phyloP scores from a whole-genome alignment of 352 stramenopile genomes.

The Elongisporangium undulatum region DNA sequence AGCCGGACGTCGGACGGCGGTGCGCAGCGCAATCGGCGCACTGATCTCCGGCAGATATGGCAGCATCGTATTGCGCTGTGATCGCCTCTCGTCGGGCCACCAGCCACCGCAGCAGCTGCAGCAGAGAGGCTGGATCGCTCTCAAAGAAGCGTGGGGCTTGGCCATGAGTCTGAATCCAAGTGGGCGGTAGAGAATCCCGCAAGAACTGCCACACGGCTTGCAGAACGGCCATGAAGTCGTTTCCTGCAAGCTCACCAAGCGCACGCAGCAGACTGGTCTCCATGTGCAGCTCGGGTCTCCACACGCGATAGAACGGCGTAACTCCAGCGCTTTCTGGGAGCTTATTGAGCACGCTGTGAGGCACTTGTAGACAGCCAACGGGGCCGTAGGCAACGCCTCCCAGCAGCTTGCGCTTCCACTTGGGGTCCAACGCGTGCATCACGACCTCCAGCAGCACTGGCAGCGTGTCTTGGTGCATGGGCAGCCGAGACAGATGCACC shows the following conservation, averaged over 20 bases:
- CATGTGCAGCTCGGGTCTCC: constrained; percentile 10
- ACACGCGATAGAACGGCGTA: constrained; percentile 12
- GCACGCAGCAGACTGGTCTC: constrained; percentile 8
- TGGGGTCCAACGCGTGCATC: constrained; percentile 16
- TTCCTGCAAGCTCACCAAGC: constrained; percentile 7
- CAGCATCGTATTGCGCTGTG: constrained; percentile 5
- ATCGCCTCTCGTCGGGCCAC: constrained; percentile 8
- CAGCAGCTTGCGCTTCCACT: constrained; percentile 25
- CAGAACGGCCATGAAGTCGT: constrained; percentile 1
- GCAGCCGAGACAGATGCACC: not conserved
- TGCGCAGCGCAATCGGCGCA: constrained; percentile 1
- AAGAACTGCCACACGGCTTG: constrained; percentile 6
- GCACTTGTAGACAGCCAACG: constrained; percentile 7
- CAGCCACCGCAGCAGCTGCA: constrained; percentile 8
- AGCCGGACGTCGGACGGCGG: constrained; percentile 5
- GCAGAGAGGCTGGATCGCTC: constrained; percentile 7
- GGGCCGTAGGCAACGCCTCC: not conserved
- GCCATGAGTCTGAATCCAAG: constrained; percentile 8
- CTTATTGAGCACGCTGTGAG: constrained; percentile 5
- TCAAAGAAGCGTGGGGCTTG: constrained; percentile 6
- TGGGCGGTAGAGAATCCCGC: constrained; percentile 7
- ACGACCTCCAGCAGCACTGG: constrained; percentile 1
- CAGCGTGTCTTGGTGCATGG: constrained; percentile 1
- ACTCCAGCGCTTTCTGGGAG: constrained; percentile 5
- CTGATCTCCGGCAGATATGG: not conserved